Evolutionary conservation across 176 grass and related monocot species (phyloP).

Genomic region (Musa beccarii): DNA sequence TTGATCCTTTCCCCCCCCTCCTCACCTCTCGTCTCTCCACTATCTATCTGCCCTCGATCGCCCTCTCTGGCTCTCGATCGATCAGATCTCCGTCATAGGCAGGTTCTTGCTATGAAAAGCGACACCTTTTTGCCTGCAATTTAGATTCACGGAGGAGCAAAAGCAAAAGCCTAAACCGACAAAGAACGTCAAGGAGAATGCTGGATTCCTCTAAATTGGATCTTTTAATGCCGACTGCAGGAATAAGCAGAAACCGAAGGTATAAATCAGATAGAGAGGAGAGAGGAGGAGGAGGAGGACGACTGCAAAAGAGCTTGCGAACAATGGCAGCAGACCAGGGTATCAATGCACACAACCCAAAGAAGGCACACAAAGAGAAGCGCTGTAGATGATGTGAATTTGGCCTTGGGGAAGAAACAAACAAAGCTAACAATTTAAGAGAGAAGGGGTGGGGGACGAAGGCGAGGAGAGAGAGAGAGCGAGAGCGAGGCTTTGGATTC

Average conservation of each 20-base stretch:
- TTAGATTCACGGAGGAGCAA: neutral
- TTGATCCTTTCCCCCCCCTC: neutral
- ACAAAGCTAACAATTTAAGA: neutral
- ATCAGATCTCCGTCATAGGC: constrained; percentile 18
- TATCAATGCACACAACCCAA: neutral
- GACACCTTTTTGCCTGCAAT: neutral
- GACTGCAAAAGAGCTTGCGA: neutral
- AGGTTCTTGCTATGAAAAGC: neutral
- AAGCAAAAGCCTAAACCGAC: neutral
- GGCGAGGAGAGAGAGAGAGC: too few species aligned
- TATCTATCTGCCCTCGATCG: constrained; percentile 1
- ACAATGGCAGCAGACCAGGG: neutral
- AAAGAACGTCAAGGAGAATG: neutral
- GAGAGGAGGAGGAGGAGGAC: neutral
- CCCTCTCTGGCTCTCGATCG: neutral
- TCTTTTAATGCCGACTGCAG: neutral
- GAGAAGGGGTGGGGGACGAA: too few species aligned
- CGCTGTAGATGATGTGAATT: neutral
- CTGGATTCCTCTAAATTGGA: too few species aligned
- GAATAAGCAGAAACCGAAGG: neutral
- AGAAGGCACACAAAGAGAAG: neutral
- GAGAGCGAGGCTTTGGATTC: neutral
- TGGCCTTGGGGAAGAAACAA: neutral
- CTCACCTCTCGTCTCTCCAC: neutral
- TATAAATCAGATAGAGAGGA: neutral